Base-by-base conservation (phyloP, 2,329 filamentous ascomycete genomes). In the Xylaria sp. region DNA sequence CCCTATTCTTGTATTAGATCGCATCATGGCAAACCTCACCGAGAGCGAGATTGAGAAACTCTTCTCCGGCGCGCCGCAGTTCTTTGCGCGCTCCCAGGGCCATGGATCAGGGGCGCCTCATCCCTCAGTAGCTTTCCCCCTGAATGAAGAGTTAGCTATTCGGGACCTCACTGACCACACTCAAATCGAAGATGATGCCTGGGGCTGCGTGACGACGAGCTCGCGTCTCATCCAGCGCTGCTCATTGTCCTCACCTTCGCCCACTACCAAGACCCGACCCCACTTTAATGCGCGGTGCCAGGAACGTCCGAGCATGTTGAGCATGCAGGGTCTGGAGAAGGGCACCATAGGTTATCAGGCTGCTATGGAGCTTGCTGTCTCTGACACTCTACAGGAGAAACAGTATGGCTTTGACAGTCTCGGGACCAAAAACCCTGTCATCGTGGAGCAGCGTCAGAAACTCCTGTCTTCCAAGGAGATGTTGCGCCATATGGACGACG, bases 21-120 rank as follows among this genome's bases (percentile, higher is more conserved):
- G 79, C 70, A 86, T 84, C 74, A 86, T 86, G 79, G 77, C 83
- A 50, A 80, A 80, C 53, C 76, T 88, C 60, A 80, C 75, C 66
- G 79, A 83, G 51, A 75, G 78, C 47, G 84, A 89, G 65, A 76
- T 90, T 55, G 84, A 87, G 74, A 84, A 85, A 72, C 80, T 90
- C 68, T 91, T 90, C 76, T 88, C 87, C 30, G 87, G 88, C n/a
- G 88, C 88, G 49, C 88, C 88, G 63, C 86, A 89, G 70, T 90
- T 87, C 76, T 86, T 85, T 71, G 80, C 83, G 65, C 80, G 83
- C 55, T 81, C 79, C 59, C 80, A 84, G 66, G 81, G 82, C 46
- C 82, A 85, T 71, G 82, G 79, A 70, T 80, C 79, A 60, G 83
- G 80, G 54, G 82, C 84, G 44, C 82, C 83, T 19, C 80, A 84